phyloP scores from a whole-genome alignment of 1,284 basidiomycete species.

The Wolfiporia cocos region DNA sequence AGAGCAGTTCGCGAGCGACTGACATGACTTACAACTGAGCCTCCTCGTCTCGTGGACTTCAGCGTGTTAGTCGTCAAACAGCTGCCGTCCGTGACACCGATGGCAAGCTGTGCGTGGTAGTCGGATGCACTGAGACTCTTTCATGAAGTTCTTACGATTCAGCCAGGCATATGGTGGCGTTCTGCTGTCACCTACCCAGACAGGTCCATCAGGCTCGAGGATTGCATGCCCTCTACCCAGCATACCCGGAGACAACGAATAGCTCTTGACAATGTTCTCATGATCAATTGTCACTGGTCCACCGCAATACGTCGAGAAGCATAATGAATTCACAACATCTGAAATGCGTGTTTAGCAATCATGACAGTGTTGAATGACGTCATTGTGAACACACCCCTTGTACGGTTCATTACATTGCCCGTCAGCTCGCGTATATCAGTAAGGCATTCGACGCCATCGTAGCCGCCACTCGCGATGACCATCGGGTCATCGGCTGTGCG shows the following conservation, averaged over 20 bases:
- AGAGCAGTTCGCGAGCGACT: background rate
- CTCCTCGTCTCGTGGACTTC: constrained; percentile 60
- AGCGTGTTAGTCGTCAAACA: constrained; percentile 69
- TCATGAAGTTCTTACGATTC: constrained; percentile 1
- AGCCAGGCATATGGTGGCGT: background rate
- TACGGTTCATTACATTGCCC: constrained; percentile 65
- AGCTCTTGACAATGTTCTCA: constrained; percentile 71
- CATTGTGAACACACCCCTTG: constrained; percentile 46
- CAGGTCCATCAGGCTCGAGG: constrained; percentile 68
- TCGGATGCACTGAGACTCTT: constrained; percentile 75
- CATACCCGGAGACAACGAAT: constrained; percentile 63
- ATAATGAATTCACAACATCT: constrained; percentile 68
- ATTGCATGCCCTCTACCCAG: constrained; percentile 68
- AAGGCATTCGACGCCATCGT: constrained; percentile 70
- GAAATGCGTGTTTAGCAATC: background rate
- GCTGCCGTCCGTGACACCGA: constrained; percentile 78
- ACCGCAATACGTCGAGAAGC: constrained; percentile 58
- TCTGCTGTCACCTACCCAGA: constrained; percentile 55
- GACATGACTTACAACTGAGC: constrained; percentile 49
- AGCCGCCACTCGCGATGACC: constrained; percentile 68
- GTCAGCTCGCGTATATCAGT: constrained; percentile 68
- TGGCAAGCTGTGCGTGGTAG: constrained; percentile 80
- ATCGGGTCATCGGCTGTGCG: constrained; percentile 52
- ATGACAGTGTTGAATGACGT: background rate
- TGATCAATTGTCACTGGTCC: constrained; percentile 72